Conservation (phyloP, 2,329 filamentous ascomycete genomes). For the Microsporum ferrugineum region DNA sequence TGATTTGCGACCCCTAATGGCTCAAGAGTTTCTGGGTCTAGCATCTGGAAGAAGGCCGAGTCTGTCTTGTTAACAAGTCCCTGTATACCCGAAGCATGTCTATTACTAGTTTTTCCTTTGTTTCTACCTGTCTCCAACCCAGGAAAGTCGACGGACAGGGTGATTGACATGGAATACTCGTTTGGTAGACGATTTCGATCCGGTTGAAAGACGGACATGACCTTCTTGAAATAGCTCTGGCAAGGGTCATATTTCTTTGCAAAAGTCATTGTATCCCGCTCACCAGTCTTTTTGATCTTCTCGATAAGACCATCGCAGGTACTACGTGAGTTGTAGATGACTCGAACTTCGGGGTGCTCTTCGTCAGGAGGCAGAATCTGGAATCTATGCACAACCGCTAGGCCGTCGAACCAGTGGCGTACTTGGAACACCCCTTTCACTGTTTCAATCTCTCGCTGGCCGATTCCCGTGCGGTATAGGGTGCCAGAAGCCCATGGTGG, state of each 20-base stretch:
- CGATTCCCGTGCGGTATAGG: slow-evolving; percentile 64
- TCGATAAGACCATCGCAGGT: slow-evolving; percentile 55
- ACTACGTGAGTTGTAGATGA: slow-evolving; percentile 60
- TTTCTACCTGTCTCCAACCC: slow-evolving; percentile 31
- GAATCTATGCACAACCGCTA: slow-evolving; percentile 61
- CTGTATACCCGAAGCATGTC: slow-evolving; percentile 31
- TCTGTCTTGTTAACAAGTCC: slow-evolving; percentile 53
- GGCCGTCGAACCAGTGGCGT: slow-evolving; percentile 73
- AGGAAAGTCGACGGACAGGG: slow-evolving; percentile 53
- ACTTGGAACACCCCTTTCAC: slow-evolving; percentile 49
- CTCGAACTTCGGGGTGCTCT: slow-evolving; percentile 29
- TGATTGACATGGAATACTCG: slow-evolving; percentile 53
- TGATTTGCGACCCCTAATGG: slow-evolving; percentile 56
- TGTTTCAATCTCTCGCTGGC: slow-evolving; percentile 52
- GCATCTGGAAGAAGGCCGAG: slow-evolving; percentile 43
- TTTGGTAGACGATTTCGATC: slow-evolving; percentile 18
- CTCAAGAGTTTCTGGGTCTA: slow-evolving; percentile 62
- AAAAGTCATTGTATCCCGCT: slow-evolving; percentile 50
- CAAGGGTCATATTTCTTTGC: slow-evolving; percentile 64
- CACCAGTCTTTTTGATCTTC: slow-evolving; percentile 49
- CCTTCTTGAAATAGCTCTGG: slow-evolving; percentile 58
- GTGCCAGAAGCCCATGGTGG: slow-evolving; percentile 60
- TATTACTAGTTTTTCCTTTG: slow-evolving; percentile 12
- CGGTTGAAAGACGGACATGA: slow-evolving; percentile 49
- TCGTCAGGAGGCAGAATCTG: slow-evolving; percentile 45